Conservation (phyloP, 2,329 filamentous ascomycete genomes). For the Penicillium oxalicum region DNA sequence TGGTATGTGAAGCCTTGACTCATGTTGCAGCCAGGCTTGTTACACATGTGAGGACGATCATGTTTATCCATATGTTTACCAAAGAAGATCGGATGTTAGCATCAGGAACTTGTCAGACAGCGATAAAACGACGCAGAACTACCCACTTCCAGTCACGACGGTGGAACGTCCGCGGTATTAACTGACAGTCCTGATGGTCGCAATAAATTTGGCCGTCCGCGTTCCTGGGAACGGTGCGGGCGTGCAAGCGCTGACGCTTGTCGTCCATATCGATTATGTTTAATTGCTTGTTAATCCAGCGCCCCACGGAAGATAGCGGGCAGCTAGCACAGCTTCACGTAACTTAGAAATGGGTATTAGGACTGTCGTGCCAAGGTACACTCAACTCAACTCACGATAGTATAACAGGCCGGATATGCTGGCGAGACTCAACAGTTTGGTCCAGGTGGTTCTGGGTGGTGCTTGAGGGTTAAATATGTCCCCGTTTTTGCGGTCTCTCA, state of each 20-base stretch:
- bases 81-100: neutral
- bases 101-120: neutral
- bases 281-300: too few relatives aligned
- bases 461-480: too few relatives aligned
- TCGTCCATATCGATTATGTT: too few relatives aligned
- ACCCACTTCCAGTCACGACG: conserved; percentile 1
- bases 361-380: too few relatives aligned
- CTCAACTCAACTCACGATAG: too few relatives aligned
- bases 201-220: neutral
- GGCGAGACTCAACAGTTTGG: too few relatives aligned
- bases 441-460: too few relatives aligned
- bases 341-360: too few relatives aligned
- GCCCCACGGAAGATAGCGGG: too few relatives aligned
- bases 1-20: neutral
- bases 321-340: too few relatives aligned
- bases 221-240: neutral
- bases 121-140: neutral
- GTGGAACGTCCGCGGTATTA: neutral
- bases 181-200: neutral
- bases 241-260: too few relatives aligned
- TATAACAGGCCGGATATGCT: too few relatives aligned
- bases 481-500: neutral
- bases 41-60: neutral
- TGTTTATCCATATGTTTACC: conserved; percentile 3
- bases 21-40: neutral